Evolutionary conservation across 768 basidiomycete species (phyloP).

Genomic region (Leccinellum albellum): DNA sequence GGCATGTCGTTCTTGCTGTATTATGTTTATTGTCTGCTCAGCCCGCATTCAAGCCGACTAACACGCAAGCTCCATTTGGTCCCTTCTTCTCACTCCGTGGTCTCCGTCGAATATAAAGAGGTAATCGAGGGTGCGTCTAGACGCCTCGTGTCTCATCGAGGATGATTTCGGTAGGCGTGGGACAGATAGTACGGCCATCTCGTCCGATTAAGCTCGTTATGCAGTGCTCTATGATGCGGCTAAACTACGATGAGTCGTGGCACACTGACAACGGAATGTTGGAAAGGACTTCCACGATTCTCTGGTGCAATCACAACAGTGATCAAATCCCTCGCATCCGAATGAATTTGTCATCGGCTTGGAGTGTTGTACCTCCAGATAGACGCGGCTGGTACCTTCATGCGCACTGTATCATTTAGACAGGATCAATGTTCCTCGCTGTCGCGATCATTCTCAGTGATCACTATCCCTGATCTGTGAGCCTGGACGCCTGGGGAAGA

Average conservation of each 20-base stretch:
- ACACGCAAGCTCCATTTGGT: slow-evolving; percentile 18
- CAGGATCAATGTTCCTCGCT: neutral
- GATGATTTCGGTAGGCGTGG: slow-evolving; percentile 37
- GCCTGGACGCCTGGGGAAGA: neutral
- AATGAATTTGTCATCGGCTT: neutral
- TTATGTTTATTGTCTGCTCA: slow-evolving; percentile 53
- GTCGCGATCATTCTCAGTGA: slow-evolving; percentile 3
- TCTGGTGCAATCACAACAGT: neutral
- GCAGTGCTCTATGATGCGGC: neutral
- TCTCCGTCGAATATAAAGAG: slow-evolving; percentile 53
- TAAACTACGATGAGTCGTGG: neutral
- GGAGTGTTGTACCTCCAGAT: slow-evolving; percentile 1
- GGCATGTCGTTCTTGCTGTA: neutral
- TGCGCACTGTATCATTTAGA: slow-evolving; percentile 1
- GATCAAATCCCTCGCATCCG: neutral
- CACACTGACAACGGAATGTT: neutral
- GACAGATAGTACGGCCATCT: neutral
- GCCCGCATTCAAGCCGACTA: slow-evolving; percentile 22
- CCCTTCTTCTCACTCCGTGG: slow-evolving; percentile 7
- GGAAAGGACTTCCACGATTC: neutral
- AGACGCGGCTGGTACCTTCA: neutral
- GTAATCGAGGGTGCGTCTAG: slow-evolving; percentile 50
- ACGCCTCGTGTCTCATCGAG: slow-evolving; percentile 25
- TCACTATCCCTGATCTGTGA: neutral
- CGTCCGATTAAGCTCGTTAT: neutral